phyloP scores from a whole-genome alignment of 495 filamentous ascomycete genomes.

The Penicillium steckii region DNA sequence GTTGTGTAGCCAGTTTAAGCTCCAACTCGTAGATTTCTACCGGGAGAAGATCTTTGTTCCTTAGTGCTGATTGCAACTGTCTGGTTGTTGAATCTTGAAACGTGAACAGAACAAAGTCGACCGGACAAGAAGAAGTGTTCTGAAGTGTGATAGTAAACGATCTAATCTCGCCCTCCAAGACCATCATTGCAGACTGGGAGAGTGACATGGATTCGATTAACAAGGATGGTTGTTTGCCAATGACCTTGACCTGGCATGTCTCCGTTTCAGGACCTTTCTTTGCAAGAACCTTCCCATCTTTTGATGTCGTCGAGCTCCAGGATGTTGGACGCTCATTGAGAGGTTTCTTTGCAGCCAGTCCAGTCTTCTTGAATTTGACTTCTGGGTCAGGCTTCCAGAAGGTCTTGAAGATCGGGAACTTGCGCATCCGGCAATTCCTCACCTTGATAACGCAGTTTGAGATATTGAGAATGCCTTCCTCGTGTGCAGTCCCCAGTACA shows the following conservation, averaged over 20 bases:
- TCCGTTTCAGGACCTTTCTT: slow-evolving; percentile 37
- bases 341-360: slow-evolving; percentile 58
- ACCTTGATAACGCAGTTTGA: slow-evolving; percentile 79
- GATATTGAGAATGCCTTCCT: slow-evolving; percentile 66
- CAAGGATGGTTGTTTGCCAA: slow-evolving; percentile 73
- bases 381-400: slow-evolving; percentile 72
- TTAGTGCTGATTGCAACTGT: slow-evolving; percentile 70
- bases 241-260: slow-evolving; percentile 61
- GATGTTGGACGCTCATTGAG: slow-evolving; percentile 52
- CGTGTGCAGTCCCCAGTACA: slow-evolving; percentile 65
- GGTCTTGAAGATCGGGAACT: slow-evolving; percentile 78
- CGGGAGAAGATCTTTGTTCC: slow-evolving; percentile 69
- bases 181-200: slow-evolving; percentile 84
- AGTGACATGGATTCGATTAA: slow-evolving; percentile 73
- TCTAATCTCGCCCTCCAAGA: slow-evolving; percentile 81
- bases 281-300: slow-evolving; percentile 35
- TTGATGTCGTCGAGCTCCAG: slow-evolving; percentile 51
- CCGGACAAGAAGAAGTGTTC: slow-evolving; percentile 72
- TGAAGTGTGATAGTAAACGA: slow-evolving; percentile 76
- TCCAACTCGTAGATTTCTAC: slow-evolving; percentile 84
- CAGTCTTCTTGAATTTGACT: slow-evolving; percentile 71
- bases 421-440: slow-evolving; percentile 73
- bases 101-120: slow-evolving; percentile 82
- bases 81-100: slow-evolving; percentile 85
- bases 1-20: slow-evolving; percentile 69